Conservation (phyloP, 2,329 filamentous ascomycete species). For the Aspergillus nomiae region DNA sequence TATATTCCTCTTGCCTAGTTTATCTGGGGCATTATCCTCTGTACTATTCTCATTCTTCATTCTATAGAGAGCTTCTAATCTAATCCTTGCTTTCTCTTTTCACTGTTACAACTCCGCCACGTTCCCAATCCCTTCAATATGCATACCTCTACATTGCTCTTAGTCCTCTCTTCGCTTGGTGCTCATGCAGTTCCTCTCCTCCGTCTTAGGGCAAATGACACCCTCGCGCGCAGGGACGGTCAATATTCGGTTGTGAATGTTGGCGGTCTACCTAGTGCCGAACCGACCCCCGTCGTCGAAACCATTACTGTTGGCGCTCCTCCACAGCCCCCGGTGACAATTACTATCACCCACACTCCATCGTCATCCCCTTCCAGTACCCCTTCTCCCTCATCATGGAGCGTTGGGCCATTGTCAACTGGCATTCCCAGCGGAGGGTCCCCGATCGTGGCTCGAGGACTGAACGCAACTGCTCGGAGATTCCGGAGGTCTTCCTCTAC, state of each 20-base stretch:
- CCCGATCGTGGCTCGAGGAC: conserved; percentile 1
- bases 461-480: conserved; percentile 7
- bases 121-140: conserved; percentile 20
- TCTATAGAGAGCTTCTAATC: neutral
- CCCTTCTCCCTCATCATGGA: conserved; percentile 9
- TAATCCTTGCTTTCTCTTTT: neutral
- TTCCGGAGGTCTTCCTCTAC: conserved; percentile 1
- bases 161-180: conserved; percentile 30
- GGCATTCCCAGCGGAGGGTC: neutral
- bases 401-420: neutral
- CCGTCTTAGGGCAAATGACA: conserved; percentile 21
- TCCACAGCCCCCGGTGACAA: conserved; percentile 25
- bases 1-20: conserved; percentile 1
- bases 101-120: neutral
- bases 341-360: conserved; percentile 23
- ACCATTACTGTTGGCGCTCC: conserved; percentile 18
- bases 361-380: conserved; percentile 26
- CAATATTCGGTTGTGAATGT: conserved; percentile 38
- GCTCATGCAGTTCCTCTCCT: conserved; percentile 32
- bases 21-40: neutral
- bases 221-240: conserved; percentile 27
- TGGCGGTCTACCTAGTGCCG: conserved; percentile 23
- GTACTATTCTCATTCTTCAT: conserved; percentile 1
- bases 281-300: conserved; percentile 18
- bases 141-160: conserved; percentile 31